Conservation (phyloP, 2,329 filamentous ascomycete genomes). For the Diplodia sapinea region DNA sequence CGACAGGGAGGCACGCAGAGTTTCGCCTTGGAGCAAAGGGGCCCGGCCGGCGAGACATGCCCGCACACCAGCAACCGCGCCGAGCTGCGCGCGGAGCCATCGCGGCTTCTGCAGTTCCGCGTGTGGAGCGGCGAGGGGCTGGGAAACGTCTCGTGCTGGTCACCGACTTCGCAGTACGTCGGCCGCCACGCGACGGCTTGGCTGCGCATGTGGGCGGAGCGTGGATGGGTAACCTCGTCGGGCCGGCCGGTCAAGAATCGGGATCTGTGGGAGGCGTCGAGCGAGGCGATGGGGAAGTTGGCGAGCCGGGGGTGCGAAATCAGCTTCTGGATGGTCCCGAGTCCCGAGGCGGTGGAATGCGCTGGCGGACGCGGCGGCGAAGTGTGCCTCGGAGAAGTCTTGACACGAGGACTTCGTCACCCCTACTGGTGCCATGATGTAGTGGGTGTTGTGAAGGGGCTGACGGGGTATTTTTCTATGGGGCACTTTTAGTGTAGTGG, state of each 20-base stretch:
- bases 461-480: neutral
- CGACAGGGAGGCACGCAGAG: too few relatives aligned
- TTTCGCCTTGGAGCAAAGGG: too few relatives aligned
- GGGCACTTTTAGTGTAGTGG: neutral
- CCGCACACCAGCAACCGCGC: too few relatives aligned
- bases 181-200: neutral
- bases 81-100: too few relatives aligned
- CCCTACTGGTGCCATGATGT: neutral
- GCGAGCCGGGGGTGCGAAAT: neutral
- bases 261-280: neutral
- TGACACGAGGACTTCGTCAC: neutral
- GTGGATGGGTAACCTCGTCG: neutral
- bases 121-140: constrained; percentile 53
- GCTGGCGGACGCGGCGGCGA: neutral
- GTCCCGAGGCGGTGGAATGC: neutral
- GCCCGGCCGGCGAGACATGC: too few relatives aligned
- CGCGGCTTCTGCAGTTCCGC: too few relatives aligned
- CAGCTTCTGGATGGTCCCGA: constrained; percentile 21
- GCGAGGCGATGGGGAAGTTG: neutral
- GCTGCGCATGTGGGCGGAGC: neutral
- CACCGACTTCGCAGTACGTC: neutral
- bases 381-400: neutral
- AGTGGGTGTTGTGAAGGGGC: too few relatives aligned
- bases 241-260: neutral
- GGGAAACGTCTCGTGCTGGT: constrained; percentile 44